Evolutionary conservation across 768 basidiomycete species (phyloP).

Genomic region (Kwoniella botswanensis): DNA sequence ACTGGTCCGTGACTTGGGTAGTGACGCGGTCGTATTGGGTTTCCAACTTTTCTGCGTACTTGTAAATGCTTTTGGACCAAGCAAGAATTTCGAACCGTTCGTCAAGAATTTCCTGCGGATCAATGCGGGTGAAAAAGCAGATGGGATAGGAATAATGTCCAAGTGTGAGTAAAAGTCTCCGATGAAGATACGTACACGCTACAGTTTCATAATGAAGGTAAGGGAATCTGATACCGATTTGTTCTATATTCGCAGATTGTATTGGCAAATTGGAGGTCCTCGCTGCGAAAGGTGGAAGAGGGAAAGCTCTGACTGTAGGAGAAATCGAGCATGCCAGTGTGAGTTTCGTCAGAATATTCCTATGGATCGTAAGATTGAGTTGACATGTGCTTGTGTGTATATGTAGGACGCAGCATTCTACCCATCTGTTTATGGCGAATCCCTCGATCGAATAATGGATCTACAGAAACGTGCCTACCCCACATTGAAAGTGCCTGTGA

Average conservation of each 20-base stretch:
- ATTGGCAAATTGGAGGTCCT: constrained; percentile 75
- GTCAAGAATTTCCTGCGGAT: constrained; percentile 78
- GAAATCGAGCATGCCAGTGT: constrained; percentile 93
- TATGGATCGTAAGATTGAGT: neutral
- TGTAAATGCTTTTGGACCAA: constrained; percentile 89
- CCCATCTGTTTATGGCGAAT: constrained; percentile 91
- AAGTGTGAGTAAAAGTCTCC: constrained; percentile 62
- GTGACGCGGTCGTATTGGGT: constrained; percentile 84
- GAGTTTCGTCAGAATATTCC: constrained; percentile 47
- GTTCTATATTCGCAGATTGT: constrained; percentile 62
- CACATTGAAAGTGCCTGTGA: constrained; percentile 81
- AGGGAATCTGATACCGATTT: too few relatives aligned
- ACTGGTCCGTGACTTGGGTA: constrained; percentile 47
- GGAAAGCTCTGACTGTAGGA: constrained; percentile 75
- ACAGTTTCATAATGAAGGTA: too few relatives aligned
- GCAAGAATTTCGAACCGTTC: constrained; percentile 87
- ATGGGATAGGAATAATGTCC: constrained; percentile 85
- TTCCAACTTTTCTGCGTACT: constrained; percentile 93
- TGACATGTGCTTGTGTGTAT: neutral
- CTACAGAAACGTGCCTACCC: constrained; percentile 87
- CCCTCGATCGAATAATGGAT: constrained; percentile 79
- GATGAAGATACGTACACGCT: too few relatives aligned
- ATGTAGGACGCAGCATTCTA: constrained; percentile 87
- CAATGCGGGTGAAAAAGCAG: constrained; percentile 70
- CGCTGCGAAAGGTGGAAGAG: constrained; percentile 77